Conservation (phyloP, 2,329 filamentous ascomycete genomes). For the Trichoderma oligosporum region DNA sequence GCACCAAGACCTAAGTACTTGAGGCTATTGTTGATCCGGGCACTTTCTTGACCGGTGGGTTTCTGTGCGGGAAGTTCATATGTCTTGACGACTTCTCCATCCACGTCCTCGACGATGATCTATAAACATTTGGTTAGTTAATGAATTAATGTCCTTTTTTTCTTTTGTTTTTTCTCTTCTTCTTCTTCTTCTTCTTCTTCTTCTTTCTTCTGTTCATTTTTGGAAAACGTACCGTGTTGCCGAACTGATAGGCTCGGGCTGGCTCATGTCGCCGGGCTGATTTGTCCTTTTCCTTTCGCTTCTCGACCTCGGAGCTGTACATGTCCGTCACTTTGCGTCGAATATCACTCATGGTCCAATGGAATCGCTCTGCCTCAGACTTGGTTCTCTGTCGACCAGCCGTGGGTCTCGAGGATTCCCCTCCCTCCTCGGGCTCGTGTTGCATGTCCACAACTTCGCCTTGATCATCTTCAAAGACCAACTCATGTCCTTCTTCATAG, state of each 20-base stretch:
- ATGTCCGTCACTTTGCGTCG: constrained; percentile 51
- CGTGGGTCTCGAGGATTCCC: constrained; percentile 18
- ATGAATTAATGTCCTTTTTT: no score
- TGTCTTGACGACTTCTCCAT: constrained; percentile 81
- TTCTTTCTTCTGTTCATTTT: no score
- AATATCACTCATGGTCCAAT: constrained; percentile 39
- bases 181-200: no score
- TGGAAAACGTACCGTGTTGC: constrained; percentile 65
- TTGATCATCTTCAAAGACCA: constrained; percentile 79
- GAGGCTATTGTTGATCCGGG: constrained; percentile 43
- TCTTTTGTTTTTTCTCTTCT: no score
- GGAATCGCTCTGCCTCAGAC: constrained; percentile 10
- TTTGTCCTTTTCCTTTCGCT: constrained; percentile 60
- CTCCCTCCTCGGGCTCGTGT: constrained; percentile 14
- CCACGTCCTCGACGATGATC: constrained; percentile 84
- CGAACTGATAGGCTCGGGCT: constrained; percentile 80
- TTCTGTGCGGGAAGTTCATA: constrained; percentile 66
- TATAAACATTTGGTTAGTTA: constrained; percentile 30
- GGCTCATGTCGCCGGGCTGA: constrained; percentile 62
- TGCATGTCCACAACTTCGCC: constrained; percentile 74
- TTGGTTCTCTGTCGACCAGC: constrained; percentile 21
- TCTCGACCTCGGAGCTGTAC: constrained; percentile 57
- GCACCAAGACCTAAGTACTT: constrained; percentile 54
- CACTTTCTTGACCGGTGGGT: constrained; percentile 38
- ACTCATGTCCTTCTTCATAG: constrained; percentile 74